These are phyloP conservation scores for Coniophora puteana DNA, from an alignment of 1,284 basidiomycete genomes.

Conservation along the genomic window DNA sequence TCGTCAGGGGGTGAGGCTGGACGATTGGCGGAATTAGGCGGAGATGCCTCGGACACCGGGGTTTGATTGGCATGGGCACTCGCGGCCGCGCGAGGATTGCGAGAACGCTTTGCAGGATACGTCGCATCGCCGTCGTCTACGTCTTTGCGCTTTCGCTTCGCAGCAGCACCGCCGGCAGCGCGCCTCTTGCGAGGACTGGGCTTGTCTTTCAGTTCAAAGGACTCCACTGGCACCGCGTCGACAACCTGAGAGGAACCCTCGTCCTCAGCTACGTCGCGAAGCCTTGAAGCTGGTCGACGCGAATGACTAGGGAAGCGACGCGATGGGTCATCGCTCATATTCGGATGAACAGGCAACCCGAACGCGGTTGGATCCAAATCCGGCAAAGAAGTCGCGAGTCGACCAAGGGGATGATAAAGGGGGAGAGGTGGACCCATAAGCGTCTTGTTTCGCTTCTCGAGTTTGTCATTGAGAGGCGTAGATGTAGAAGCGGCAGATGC, in stretches of 20 bases:
- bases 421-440: constrained; percentile 49
- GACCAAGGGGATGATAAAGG: constrained; percentile 66
- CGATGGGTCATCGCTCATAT: constrained; percentile 31
- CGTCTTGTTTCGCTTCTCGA: constrained; percentile 16
- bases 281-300: constrained; percentile 49
- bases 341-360: constrained; percentile 43
- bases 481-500: constrained; percentile 8
- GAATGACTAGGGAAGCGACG: constrained; percentile 44
- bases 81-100: constrained; percentile 38
- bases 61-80: constrained; percentile 12
- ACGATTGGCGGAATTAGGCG: constrained; percentile 21
- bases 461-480: no score
- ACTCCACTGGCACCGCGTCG: constrained; percentile 28
- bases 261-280: constrained; percentile 47
- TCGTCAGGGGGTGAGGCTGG: constrained; percentile 19
- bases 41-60: constrained; percentile 22
- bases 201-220: constrained; percentile 32
- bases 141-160: constrained; percentile 57
- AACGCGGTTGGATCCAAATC: constrained; percentile 55
- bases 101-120: constrained; percentile 67
- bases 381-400: constrained; percentile 62
- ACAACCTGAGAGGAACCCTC: constrained; percentile 16
- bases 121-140: constrained; percentile 59
- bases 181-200: constrained; percentile 40
- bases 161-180: constrained; percentile 34